Conservation (phyloP, 495 filamentous ascomycete genomes). For the Tuber borchii region DNA sequence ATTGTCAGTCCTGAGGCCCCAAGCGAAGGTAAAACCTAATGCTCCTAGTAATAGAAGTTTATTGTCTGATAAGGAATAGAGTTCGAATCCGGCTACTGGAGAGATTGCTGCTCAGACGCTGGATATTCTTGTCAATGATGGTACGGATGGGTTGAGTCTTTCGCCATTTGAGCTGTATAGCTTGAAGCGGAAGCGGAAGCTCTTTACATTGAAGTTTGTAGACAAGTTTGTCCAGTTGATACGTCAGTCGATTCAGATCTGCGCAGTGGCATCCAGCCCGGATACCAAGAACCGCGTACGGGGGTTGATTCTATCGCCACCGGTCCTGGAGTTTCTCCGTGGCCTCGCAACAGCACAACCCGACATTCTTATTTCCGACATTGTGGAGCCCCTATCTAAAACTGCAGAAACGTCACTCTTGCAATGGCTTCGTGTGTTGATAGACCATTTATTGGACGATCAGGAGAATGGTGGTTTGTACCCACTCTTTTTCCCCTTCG, state of each 20-base stretch:
- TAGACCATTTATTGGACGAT: conserved; percentile 39
- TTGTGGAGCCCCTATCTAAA: conserved; percentile 35
- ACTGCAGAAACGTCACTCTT: conserved; percentile 13
- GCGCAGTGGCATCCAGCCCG: conserved; percentile 15
- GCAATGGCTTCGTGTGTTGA: conserved; percentile 29
- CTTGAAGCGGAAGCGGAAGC: conserved; percentile 34
- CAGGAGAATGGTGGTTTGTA: conserved; percentile 28
- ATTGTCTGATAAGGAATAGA: neutral
- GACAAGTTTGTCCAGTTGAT: conserved; percentile 25
- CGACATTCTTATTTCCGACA: conserved; percentile 22
- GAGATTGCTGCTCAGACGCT: conserved; percentile 30
- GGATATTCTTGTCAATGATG: conserved; percentile 24
- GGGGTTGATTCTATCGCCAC: conserved; percentile 22
- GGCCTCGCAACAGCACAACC: conserved; percentile 28
- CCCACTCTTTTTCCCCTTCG: neutral
- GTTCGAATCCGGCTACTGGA: conserved; percentile 9
- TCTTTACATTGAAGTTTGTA: conserved; percentile 22
- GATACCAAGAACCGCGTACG: conserved; percentile 20
- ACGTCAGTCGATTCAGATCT: conserved; percentile 20
- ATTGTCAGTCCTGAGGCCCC: conserved; percentile 22
- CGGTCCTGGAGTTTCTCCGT: conserved; percentile 18
- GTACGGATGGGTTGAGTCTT: conserved; percentile 7
- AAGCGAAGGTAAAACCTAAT: neutral
- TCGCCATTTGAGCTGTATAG: conserved; percentile 33
- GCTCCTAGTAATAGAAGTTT: neutral